Evolutionary conservation across 805 yeast species (phyloP).

Genomic region (Wickerhamomyces kurtzmanii): DNA sequence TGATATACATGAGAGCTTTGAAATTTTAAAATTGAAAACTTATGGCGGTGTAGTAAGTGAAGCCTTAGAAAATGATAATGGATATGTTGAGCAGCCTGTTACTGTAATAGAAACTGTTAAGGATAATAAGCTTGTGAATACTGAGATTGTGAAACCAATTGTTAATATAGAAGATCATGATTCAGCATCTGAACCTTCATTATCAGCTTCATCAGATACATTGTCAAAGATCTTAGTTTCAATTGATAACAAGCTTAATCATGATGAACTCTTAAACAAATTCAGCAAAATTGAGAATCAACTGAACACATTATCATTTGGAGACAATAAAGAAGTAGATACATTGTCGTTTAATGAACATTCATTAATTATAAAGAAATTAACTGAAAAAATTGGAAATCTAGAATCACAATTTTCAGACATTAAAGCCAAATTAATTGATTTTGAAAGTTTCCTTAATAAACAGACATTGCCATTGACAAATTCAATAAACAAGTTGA

Average conservation of each 20-base stretch:
- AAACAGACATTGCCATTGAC: slow-evolving; percentile 2
- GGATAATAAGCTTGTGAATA: slow-evolving; percentile 19
- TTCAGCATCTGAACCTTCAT: no score
- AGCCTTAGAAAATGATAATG: slow-evolving; percentile 48
- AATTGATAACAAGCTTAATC: no score
- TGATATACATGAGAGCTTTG: slow-evolving; percentile 46
- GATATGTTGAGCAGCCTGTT: slow-evolving; percentile 32
- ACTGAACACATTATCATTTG: slow-evolving; percentile 11
- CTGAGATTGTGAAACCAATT: slow-evolving; percentile 10
- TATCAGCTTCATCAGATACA: no score
- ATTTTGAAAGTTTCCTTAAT: slow-evolving; percentile 3
- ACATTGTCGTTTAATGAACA: slow-evolving; percentile 12
- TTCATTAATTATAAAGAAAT: slow-evolving; percentile 6
- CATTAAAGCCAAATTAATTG: slow-evolving; percentile 4
- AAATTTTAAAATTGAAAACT: slow-evolving; percentile 47
- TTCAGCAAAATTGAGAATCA: no score
- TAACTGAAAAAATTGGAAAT: slow-evolving; percentile 1
- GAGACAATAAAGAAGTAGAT: slow-evolving; percentile 5
- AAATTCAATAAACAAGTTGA: slow-evolving; percentile 7
- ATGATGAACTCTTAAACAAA: slow-evolving; percentile 8
- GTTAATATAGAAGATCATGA: no score
- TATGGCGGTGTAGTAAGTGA: slow-evolving; percentile 45
- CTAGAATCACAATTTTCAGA: background rate
- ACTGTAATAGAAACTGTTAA: slow-evolving; percentile 30
- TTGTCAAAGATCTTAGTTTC: slow-evolving; percentile 2